Conservation (phyloP, 768 basidiomycete species). For the Russula vinacea region DNA sequence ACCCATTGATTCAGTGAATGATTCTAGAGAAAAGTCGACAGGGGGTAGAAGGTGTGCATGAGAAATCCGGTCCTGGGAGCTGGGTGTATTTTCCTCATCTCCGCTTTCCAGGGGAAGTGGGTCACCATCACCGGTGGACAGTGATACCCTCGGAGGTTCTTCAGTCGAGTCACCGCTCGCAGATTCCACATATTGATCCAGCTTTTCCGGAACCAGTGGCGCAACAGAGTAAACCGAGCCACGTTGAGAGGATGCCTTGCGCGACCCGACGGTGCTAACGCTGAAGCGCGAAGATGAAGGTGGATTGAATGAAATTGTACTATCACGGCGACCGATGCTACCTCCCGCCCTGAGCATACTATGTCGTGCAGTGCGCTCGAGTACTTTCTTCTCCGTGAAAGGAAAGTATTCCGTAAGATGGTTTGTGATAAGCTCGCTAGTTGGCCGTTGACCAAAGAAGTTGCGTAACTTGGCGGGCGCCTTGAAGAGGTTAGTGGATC, state of each 20-base stretch:
- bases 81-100: constrained; percentile 39
- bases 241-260: constrained; percentile 42
- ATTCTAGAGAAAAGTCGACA: constrained; percentile 73
- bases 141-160: constrained; percentile 65
- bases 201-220: constrained; percentile 36
- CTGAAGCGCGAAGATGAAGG: constrained; percentile 57
- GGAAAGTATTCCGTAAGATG: constrained; percentile 97
- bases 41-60: constrained; percentile 69
- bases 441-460: constrained; percentile 97
- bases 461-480: constrained; percentile 77
- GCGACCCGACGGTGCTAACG: constrained; percentile 52
- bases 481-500: constrained; percentile 35
- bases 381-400: constrained; percentile 82
- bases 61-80: constrained; percentile 32
- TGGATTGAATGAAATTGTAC: constrained; percentile 46
- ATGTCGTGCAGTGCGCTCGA: constrained; percentile 84
- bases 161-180: constrained; percentile 38
- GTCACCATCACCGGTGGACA: constrained; percentile 70
- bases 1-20: constrained; percentile 75
- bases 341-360: constrained; percentile 74
- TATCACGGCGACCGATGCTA: constrained; percentile 47
- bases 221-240: constrained; percentile 47
- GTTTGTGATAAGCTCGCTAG: constrained; percentile 93
- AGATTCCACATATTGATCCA: constrained; percentile 10
- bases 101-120: constrained; percentile 60